These are phyloP conservation scores for Geotrichum reessii DNA, from an alignment of 1,139 yeast species.

Conservation along the genomic window DNA sequence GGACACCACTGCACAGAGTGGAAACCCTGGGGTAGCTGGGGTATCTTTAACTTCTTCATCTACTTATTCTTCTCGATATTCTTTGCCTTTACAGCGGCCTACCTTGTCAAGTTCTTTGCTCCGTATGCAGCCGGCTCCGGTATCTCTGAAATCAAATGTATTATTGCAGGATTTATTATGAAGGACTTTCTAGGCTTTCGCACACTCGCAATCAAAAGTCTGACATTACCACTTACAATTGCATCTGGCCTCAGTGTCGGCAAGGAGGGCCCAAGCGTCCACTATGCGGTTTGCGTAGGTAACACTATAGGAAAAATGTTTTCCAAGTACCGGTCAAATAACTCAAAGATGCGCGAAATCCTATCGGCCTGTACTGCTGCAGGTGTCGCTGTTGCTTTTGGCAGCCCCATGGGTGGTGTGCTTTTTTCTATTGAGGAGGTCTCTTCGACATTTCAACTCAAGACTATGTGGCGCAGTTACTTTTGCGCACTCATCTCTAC, in stretches of 20 bases:
- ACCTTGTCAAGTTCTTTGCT: conserved; percentile 63
- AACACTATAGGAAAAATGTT: conserved; percentile 56
- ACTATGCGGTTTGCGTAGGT: conserved; percentile 80
- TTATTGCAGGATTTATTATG: conserved; percentile 84
- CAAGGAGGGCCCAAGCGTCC: conserved; percentile 83
- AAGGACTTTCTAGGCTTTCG: conserved; percentile 69
- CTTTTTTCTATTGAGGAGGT: conserved; percentile 80
- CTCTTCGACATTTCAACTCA: conserved; percentile 60
- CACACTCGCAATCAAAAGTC: conserved; percentile 68
- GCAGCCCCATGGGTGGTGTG: conserved; percentile 93
- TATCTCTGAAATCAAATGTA: conserved; percentile 91
- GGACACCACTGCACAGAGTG: conserved; percentile 38
- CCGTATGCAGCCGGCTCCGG: conserved; percentile 97
- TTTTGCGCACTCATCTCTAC: conserved; percentile 89
- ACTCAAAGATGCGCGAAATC: conserved; percentile 46
- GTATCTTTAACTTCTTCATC: conserved; percentile 48
- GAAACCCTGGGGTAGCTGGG: conserved; percentile 35
- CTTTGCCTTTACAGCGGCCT: conserved; percentile 62
- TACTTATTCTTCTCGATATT: conserved; percentile 56
- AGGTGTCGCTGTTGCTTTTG: conserved; percentile 91
- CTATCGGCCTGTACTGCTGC: conserved; percentile 86
- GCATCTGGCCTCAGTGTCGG: conserved; percentile 78
- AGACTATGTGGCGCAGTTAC: conserved; percentile 86
- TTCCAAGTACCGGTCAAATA: conserved; percentile 39
- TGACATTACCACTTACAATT: conserved; percentile 81